Evolutionary conservation across 257 asterid genomes (phyloP), one percentile per base, ranked within the genome.

Genomic region (Capsicum chinense): DNA sequence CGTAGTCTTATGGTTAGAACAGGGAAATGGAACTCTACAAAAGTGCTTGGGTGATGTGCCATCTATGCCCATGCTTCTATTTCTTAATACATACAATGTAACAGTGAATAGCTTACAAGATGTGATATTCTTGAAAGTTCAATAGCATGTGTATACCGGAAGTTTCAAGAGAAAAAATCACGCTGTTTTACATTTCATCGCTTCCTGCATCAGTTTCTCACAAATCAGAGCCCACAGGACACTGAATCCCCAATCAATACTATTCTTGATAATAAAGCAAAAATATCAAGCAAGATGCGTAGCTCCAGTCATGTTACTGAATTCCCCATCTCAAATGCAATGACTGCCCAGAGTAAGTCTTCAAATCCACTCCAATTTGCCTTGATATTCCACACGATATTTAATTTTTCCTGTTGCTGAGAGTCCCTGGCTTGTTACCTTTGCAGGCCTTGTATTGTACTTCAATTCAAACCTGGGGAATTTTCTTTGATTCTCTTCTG

Each of bases 321-420:
- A 52, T 21, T 14, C 63, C 79, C 48, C 81, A 52, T 26, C 62
- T 76, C 63, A 48, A 73, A 48, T 48, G n/a, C 47, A 52, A 52
- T 13, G 44, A 76, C 62, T 52, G 12, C 81, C 14, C 14, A 76
- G 47, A 76, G 48, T 76, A 39, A 79, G 66, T 82, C 83, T 64
- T 90, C 89, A 93, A 81, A 91, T 86, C 98, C 98, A 97, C 84
- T 92, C 91, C 59, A 91, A 83, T 86, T 89, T 88, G 86, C 97
- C 98, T 82, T 91, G 94, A 76, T 83, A 58, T 86, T 94, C 99
- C 90, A 94, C 93, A 56, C 87, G 88, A 82, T 93, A 92, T 90
- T 90, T 95, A 88, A 97, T 90, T 83, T 87, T 90, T 68, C 98
- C 97, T 9, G 92, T 88, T 4, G 92, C 90, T 37, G 92, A 88